phyloP scores from a whole-genome alignment of 352 stramenopile species.

The Pythium rishiriense region DNA sequence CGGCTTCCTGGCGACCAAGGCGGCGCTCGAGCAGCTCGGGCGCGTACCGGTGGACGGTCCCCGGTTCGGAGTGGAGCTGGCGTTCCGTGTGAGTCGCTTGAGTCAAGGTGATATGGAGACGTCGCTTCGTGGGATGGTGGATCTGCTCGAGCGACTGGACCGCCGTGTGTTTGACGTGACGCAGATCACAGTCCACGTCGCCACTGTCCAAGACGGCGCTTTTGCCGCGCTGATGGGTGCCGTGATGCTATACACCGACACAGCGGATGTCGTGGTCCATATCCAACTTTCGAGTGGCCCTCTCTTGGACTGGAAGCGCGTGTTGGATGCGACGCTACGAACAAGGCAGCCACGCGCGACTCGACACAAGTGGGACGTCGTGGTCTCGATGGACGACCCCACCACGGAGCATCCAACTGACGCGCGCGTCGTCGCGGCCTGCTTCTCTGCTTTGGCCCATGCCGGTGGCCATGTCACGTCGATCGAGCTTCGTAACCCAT shows the following conservation, averaged over 20 bases:
- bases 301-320: constrained; percentile 1
- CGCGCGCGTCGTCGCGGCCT: constrained; percentile 1
- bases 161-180: background rate
- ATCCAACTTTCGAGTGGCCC: background rate
- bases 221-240: background rate
- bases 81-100: background rate
- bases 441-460: constrained; percentile 13
- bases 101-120: no score
- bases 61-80: background rate
- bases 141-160: background rate
- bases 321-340: constrained; percentile 4
- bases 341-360: background rate
- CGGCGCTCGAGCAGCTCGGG: background rate
- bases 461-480: constrained; percentile 9
- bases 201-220: background rate
- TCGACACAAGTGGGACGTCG: background rate
- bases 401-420: background rate
- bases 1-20: background rate
- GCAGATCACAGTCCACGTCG: background rate
- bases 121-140: background rate
- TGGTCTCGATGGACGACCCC: background rate
- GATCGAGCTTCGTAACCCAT: background rate
- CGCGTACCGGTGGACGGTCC: background rate
- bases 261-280: background rate
- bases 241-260: background rate